Evolutionary conservation across 352 stramenopile species (phyloP).

Genomic region (Plasmopara viticola): DNA sequence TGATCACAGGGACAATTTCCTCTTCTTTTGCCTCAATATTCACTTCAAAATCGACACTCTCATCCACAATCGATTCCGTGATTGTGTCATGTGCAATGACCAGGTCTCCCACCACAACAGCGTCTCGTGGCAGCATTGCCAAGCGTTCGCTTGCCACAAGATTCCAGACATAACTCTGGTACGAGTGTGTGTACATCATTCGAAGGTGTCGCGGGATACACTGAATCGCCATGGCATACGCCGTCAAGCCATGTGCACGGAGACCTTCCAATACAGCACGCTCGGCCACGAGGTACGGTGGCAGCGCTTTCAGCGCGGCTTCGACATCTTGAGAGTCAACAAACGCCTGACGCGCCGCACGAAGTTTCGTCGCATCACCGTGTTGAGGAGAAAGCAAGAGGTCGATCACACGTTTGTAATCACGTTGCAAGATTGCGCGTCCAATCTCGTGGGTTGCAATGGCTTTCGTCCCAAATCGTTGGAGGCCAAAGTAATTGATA

Average conservation of each 20-base stretch:
- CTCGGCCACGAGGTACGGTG: constrained; percentile 80
- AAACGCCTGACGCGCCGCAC: constrained; percentile 57
- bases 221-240: constrained; percentile 59
- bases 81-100: constrained; percentile 57
- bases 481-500: constrained; percentile 98
- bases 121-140: constrained; percentile 50
- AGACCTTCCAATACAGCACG: constrained; percentile 61
- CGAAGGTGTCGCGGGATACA: constrained; percentile 77
- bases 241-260: constrained; percentile 43
- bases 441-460: constrained; percentile 88
- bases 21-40: constrained; percentile 17
- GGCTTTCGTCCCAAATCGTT: constrained; percentile 91
- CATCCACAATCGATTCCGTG: constrained; percentile 31
- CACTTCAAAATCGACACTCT: constrained; percentile 13
- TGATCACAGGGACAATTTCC: constrained; percentile 12
- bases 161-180: constrained; percentile 97
- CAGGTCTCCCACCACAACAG: constrained; percentile 88
- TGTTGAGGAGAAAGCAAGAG: constrained; percentile 87
- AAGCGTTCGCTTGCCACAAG: constrained; percentile 86
- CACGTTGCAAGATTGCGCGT: constrained; percentile 88
- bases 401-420: constrained; percentile 88
- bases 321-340: constrained; percentile 51
- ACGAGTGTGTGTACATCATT: constrained; percentile 90
- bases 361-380: constrained; percentile 71
- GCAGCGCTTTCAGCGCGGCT: constrained; percentile 50